Percentiles rank a stretch among this genome's conserved stretches.
phyloP scores from a whole-genome alignment of 2,329 filamentous ascomycete genomes.

The Juglanconis oblonga region DNA sequence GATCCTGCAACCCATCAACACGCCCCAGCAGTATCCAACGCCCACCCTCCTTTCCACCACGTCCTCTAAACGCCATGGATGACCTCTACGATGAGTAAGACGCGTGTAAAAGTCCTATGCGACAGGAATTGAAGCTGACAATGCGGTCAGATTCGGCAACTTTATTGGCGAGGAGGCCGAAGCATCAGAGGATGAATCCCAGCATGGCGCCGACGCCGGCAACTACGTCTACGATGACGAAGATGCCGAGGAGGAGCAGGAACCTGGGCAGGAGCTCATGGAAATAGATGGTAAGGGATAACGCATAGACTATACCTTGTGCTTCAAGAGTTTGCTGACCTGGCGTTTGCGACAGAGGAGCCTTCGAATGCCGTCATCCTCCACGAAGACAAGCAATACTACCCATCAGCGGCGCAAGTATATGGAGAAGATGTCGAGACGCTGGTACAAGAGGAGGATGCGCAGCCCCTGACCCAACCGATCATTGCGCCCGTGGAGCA shows the following conservation, averaged over 20 bases:
- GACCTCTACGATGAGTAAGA: conserved; percentile 92
- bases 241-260: conserved; percentile 60
- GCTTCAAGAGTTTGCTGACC: conserved; percentile 8
- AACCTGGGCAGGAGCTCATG: conserved; percentile 81
- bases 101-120: neutral
- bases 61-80: conserved; percentile 56
- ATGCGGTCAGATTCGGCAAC: conserved; percentile 76
- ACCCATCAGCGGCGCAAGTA: conserved; percentile 93
- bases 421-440: conserved; percentile 95
- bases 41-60: neutral
- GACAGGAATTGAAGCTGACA: conserved; percentile 18
- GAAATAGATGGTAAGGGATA: conserved; percentile 71
- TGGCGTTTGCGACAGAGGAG: conserved; percentile 53
- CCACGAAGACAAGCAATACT: conserved; percentile 99
- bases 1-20: neutral
- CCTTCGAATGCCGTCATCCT: conserved; percentile 96
- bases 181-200: conserved; percentile 83
- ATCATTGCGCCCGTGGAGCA: conserved; percentile 91
- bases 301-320: neutral
- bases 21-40: neutral
- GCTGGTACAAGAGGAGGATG: conserved; percentile 94
- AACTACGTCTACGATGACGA: conserved; percentile 83
- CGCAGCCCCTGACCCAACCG: conserved; percentile 85
- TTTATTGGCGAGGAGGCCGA: conserved; percentile 90
- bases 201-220: conserved; percentile 68